Conservation (phyloP, 1,284 basidiomycete genomes). For the Ganoderma lingzhi region DNA sequence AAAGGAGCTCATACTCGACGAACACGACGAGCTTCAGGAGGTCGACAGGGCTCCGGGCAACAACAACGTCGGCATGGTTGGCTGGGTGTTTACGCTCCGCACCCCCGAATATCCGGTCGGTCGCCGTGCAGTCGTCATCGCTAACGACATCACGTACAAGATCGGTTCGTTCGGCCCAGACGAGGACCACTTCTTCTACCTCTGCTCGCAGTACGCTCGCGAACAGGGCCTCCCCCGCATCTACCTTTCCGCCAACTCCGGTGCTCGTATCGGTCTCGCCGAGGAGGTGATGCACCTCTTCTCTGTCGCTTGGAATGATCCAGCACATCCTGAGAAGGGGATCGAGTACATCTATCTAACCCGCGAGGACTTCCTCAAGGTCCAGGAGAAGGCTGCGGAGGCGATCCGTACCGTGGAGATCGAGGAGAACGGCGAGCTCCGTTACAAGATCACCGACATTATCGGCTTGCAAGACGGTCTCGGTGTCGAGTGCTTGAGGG, state of each 20-base stretch:
- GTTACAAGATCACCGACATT: constrained; percentile 96
- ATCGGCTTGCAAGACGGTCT: constrained; percentile 97
- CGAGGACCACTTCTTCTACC: constrained; percentile 97
- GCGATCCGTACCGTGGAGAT: constrained; percentile 88
- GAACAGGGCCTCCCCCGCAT: constrained; percentile 90
- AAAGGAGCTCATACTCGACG: constrained; percentile 93
- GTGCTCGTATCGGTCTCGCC: constrained; percentile 95
- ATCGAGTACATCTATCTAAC: constrained; percentile 97
- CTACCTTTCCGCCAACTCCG: constrained; percentile 98
- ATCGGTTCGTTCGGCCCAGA: constrained; percentile 97
- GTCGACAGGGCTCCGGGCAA: constrained; percentile 93
- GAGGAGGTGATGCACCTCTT: constrained; percentile 93
- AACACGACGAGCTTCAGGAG: constrained; percentile 90
- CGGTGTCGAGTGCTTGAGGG: constrained; percentile 97
- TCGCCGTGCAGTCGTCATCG: constrained; percentile 89
- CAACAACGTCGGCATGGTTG: constrained; percentile 98
- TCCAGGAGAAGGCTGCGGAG: constrained; percentile 82
- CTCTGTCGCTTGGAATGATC: constrained; percentile 91
- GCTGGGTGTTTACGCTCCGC: constrained; percentile 93
- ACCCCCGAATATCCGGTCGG: constrained; percentile 96
- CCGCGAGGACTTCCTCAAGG: constrained; percentile 83
- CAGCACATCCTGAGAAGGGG: constrained; percentile 89
- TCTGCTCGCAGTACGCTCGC: constrained; percentile 94
- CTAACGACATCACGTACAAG: constrained; percentile 99
- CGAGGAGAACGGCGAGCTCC: constrained; percentile 85